Conservation (phyloP, 2,329 filamentous ascomycete genomes). For the Xylaria sp. region DNA sequence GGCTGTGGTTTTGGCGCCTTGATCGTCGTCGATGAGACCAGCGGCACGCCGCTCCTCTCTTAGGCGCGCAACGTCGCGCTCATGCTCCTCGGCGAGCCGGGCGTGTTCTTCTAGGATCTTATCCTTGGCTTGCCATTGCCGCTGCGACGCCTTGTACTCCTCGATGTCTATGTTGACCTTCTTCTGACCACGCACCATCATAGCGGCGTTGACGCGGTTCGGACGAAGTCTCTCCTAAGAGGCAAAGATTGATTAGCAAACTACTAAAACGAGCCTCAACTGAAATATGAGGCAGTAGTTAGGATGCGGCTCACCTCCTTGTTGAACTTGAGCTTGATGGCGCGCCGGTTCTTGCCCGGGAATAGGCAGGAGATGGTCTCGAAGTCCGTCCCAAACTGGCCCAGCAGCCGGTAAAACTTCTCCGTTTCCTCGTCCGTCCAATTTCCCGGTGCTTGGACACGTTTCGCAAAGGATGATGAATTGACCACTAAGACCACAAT, state of each 20-base stretch:
- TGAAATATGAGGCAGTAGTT: not conserved
- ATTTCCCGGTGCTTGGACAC: slow-evolving; percentile 63
- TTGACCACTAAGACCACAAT: slow-evolving; percentile 52
- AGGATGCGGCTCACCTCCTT: slow-evolving; percentile 55
- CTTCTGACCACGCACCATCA: slow-evolving; percentile 62
- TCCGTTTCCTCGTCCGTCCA: slow-evolving; percentile 77
- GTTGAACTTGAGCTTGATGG: slow-evolving; percentile 83
- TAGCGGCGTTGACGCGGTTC: slow-evolving; percentile 64
- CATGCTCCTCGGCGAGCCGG: slow-evolving; percentile 50
- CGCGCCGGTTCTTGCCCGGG: slow-evolving; percentile 69
- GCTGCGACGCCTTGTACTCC: slow-evolving; percentile 59
- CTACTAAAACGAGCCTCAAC: not conserved
- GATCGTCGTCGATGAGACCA: slow-evolving; percentile 46
- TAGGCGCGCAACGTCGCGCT: slow-evolving; percentile 52
- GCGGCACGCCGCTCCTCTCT: slow-evolving; percentile 46
- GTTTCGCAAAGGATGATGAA: slow-evolving; percentile 69
- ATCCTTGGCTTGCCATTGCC: slow-evolving; percentile 55
- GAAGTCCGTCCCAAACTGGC: slow-evolving; percentile 83
- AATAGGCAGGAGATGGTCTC: slow-evolving; percentile 80
- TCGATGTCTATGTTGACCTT: slow-evolving; percentile 63
- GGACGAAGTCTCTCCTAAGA: slow-evolving; percentile 66
- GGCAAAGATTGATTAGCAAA: not conserved
- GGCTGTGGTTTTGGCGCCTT: slow-evolving; percentile 40
- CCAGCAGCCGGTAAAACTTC: slow-evolving; percentile 75
- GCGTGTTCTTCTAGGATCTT: slow-evolving; percentile 61